Base-by-base conservation (phyloP, 495 filamentous ascomycete genomes). In the Neurospora sp. region DNA sequence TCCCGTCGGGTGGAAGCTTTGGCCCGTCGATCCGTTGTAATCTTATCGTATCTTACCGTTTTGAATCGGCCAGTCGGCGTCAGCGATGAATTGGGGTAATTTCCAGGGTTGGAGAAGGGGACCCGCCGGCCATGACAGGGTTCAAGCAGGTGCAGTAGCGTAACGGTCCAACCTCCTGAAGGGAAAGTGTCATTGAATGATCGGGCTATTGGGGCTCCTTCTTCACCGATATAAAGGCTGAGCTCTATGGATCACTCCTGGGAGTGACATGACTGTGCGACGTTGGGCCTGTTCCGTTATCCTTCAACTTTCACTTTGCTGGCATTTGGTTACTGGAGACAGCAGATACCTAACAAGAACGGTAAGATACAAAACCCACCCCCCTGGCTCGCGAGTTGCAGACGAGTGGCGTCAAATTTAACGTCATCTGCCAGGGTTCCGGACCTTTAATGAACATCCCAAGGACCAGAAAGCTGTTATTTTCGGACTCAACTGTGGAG, bases 351-450 rank as follows among this genome's bases (percentile, higher is more conserved):
- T 27, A 16, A 35, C 27, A 35, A 27, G 20, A 61, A 65, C 53
- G 53, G 53, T 65, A 65, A 65, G 27, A 16, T 65, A 65, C 53
- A 9, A 22, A 9, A 22, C 20, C 20, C 45, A 14, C n/a, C 10
- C 10, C 53, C 27, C 31, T 37, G 14, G 53, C 35, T 37, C 27
- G 22, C 53, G 14, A 65, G 53, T 65, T 65, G 53, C 53, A 65
- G 27, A 65, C 53, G 53, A 65, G 53, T 65, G 53, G 53, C 53
- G 53, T 53, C 70, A 71, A 71, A 71, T 71, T 71, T 53, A 53
- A 71, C 70, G 70, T 71, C 70, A 71, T 53, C 70, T 71, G 27
- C 38, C 40, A 48, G 40, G 70, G 70, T 41, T 71, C 44, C 35
- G 22, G 41, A 37, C 70, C 70, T 68, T 72, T 72, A 20, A 39